Base-by-base conservation (phyloP, 2,329 filamentous ascomycete species). In the Hortaea werneckii region DNA sequence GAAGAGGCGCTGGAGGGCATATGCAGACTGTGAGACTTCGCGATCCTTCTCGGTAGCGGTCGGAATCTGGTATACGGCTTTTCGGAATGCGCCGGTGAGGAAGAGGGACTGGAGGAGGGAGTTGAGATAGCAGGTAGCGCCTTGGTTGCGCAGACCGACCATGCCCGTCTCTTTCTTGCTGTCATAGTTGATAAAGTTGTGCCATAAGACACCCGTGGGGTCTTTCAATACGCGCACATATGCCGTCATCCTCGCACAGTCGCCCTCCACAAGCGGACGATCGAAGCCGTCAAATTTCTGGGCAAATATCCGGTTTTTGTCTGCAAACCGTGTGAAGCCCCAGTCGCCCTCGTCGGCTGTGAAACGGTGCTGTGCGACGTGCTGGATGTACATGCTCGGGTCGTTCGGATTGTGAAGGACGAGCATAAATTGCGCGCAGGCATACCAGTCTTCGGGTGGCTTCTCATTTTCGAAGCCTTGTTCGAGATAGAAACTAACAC, bases 141-240 rank as follows among this genome's bases (percentile, higher is more conserved):
- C 92, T 66, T 96, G 92, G 60, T 98, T 98, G 67, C 92, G 92
- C 44, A 98, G 73, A 2, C 92, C 92, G 37, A 98, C 92, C 71
- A 89, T 96, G 47, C 92, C 92, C 0, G 92, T 98, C 68, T 95
- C 89, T 64, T 92, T 94, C 71, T 96, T 98, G n/a, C 92, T 96
- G 64, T 98, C 89, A 65, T 98, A 98, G 68, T 90, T 89, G 63
- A 80, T 75, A 65, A 94, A 90, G 67, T 87, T 92, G 68, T 94
- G 87, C 87, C 87, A 94, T 48, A 94, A 64, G 4, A 92, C 87
- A 45, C 87, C 87, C 1, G 87, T 94, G 52, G 89, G 87, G 58
- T 94, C 87, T 59, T 92, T 85, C 41, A 92, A 80, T 42, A 92
- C 73, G 43, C 87, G 78, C 40, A 94, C 76, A 57, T 87, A 94